Percentiles rank a stretch among this genome's conserved stretches.
Conservation (phyloP, 345 rosid genomes). For the Erucastrum elatum region DNA sequence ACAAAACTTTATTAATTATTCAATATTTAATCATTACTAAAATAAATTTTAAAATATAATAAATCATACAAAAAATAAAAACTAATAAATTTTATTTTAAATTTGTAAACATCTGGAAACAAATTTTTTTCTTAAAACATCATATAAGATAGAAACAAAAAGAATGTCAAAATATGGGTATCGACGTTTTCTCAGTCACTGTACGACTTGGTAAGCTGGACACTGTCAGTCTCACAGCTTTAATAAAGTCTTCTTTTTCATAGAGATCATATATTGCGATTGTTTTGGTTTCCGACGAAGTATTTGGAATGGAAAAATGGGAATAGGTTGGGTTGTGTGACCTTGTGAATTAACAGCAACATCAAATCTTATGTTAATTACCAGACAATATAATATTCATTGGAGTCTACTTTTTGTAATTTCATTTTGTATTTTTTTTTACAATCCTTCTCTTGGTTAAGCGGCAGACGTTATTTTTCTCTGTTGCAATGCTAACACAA, state of each 20-base stretch:
- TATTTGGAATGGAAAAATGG: no score
- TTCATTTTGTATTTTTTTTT: neutral
- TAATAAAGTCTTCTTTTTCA: neutral
- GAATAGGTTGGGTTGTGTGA: neutral
- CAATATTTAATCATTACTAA: no score
- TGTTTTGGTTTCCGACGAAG: no score
- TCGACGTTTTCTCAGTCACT: neutral
- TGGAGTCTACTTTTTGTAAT: neutral
- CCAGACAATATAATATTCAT: neutral
- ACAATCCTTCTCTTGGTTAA: neutral
- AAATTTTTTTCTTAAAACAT: no score
- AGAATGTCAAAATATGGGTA: neutral
- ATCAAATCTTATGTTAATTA: neutral
- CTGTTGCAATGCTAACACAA: neutral
- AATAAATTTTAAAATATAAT: no score
- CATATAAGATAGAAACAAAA: neutral
- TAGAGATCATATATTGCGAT: no score
- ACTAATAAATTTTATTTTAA: no score
- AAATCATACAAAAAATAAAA: no score
- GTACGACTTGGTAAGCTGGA: neutral
- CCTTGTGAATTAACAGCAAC: neutral
- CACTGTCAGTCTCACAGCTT: neutral
- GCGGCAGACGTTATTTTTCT: neutral
- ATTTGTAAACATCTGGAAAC: no score
- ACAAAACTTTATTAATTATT: no score